These are phyloP conservation scores for Nyctanthes arbortristis DNA, from an alignment of 257 asterid genomes.

Conservation along the genomic window DNA sequence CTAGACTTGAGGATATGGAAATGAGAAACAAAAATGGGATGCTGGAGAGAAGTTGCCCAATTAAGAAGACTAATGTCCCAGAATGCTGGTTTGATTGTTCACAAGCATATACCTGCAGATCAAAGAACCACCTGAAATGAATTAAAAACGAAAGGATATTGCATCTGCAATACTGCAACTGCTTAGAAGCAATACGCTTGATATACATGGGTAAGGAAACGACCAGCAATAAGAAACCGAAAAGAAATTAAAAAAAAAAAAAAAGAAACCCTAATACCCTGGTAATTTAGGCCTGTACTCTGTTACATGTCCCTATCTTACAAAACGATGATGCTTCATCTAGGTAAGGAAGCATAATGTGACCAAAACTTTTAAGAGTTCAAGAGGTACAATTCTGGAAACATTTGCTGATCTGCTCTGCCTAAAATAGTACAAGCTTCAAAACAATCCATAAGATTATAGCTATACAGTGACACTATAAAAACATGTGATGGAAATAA, in stretches of 20 bases:
- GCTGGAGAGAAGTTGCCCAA: conserved; percentile 87
- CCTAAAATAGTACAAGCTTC: neutral
- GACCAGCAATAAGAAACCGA: no score
- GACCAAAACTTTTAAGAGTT: neutral
- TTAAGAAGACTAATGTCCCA: conserved; percentile 75
- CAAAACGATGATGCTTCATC: neutral
- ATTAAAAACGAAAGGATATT: neutral
- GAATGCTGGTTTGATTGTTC: conserved; percentile 92
- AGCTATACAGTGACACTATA: neutral
- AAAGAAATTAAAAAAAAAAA: neutral
- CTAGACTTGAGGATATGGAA: conserved; percentile 84
- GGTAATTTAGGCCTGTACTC: neutral
- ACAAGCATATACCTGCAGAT: conserved; percentile 63
- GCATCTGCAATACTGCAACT: neutral
- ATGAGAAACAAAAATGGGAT: conserved; percentile 91
- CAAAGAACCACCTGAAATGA: neutral
- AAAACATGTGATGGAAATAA: neutral
- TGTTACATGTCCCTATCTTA: neutral
- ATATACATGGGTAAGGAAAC: no score
- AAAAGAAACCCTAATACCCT: neutral
- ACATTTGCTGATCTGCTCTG: neutral
- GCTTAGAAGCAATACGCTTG: neutral
- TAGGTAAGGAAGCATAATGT: neutral
- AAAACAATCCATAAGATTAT: neutral
- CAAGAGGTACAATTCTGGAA: neutral